Conservation (phyloP, 2,329 filamentous ascomycete species). For the Talaromyces amestolkiae region DNA sequence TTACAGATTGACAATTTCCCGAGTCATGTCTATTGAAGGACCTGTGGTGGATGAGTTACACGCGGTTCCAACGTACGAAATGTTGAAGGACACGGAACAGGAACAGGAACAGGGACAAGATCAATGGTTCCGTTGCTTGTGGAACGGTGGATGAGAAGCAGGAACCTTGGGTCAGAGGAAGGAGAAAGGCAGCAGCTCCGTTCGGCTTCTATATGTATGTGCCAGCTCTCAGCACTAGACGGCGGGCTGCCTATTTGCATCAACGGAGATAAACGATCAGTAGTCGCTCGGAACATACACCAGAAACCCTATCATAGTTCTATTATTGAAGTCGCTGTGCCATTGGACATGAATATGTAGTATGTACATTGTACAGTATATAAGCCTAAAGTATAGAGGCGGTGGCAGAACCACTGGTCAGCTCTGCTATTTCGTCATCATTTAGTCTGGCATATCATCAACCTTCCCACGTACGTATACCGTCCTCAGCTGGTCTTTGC, state of each 20-base stretch:
- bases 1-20: background rate
- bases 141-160: background rate
- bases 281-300: background rate
- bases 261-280: background rate
- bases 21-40: background rate
- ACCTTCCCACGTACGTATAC: background rate
- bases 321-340: background rate
- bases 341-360: background rate
- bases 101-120: constrained; percentile 2
- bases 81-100: background rate
- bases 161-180: constrained; percentile 1
- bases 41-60: background rate
- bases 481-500: background rate
- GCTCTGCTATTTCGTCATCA: constrained; percentile 4
- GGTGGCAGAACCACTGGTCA: constrained; percentile 15
- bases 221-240: background rate
- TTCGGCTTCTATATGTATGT: background rate
- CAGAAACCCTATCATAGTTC: background rate
- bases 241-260: background rate
- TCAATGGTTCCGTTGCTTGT: background rate
- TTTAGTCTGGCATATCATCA: constrained; percentile 5
- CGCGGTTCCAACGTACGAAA: background rate
- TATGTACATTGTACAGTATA: no score
- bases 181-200: background rate
- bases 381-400: background rate